These are phyloP conservation scores for Plasmodium vivax DNA, from an alignment of 169 alveolate genomes.

Conservation along the genomic window DNA sequence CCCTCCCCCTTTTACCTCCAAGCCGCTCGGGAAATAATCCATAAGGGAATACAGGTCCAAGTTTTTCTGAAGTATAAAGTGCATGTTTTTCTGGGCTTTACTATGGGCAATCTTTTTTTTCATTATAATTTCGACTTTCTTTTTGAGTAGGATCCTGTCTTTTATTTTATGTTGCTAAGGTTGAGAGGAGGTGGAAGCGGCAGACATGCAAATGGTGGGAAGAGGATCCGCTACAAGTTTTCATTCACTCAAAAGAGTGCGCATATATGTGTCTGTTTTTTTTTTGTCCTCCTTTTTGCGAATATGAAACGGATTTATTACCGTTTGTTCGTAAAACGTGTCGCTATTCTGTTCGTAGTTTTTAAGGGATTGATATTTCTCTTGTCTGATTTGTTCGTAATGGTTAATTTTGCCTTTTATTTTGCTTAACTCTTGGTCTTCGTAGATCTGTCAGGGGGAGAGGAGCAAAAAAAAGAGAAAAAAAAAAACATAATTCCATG, in stretches of 20 bases:
- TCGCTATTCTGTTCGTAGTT: conserved; percentile 14
- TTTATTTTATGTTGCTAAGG: conserved; percentile 51
- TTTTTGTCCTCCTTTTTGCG: not conserved
- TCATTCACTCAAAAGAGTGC: not conserved
- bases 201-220: not conserved
- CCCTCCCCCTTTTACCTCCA: conserved; percentile 17
- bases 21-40: conserved; percentile 23
- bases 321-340: conserved; percentile 44
- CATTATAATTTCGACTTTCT: conserved; percentile 53
- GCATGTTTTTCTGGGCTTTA: conserved; percentile 46
- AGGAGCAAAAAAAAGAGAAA: not conserved
- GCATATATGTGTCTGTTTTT: not conserved
- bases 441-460: conserved; percentile 3
- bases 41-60: conserved; percentile 10
- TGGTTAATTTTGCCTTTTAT: conserved; percentile 23
- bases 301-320: not conserved
- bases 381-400: conserved; percentile 43
- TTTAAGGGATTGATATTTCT: conserved; percentile 45
- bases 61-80: conserved; percentile 66
- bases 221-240: not conserved
- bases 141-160: conserved; percentile 35
- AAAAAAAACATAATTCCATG: not conserved
- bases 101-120: conserved; percentile 54
- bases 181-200: not conserved
- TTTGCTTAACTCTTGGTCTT: conserved; percentile 35